Evolutionary conservation across 2,329 filamentous ascomycete genomes (phyloP).

Genomic region (Lachnellula suecica): DNA sequence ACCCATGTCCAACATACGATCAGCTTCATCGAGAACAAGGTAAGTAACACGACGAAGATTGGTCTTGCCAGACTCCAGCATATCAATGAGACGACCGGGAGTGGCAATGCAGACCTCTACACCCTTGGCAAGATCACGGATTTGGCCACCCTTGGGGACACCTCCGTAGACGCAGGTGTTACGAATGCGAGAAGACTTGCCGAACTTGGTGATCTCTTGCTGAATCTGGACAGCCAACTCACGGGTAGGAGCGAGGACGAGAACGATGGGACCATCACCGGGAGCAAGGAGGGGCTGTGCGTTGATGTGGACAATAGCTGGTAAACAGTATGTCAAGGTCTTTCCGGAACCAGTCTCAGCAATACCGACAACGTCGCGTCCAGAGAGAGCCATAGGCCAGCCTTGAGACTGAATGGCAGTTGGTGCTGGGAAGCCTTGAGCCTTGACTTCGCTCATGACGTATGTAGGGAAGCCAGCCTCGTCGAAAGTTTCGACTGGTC

Average conservation of each 20-base stretch:
- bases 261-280: slow-evolving; percentile 93
- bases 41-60: slow-evolving; percentile 98
- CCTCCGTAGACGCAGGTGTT: slow-evolving; percentile 99
- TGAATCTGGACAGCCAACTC: slow-evolving; percentile 99
- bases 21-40: slow-evolving; percentile 96
- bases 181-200: slow-evolving; percentile 94
- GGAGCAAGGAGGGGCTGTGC: slow-evolving; percentile 94
- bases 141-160: slow-evolving; percentile 96
- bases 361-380: slow-evolving; percentile 97
- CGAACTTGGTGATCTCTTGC: slow-evolving; percentile 97
- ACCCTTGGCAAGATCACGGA: slow-evolving; percentile 89
- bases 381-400: slow-evolving; percentile 98
- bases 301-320: slow-evolving; percentile 99
- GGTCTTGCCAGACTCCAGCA: slow-evolving; percentile 97
- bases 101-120: slow-evolving; percentile 99
- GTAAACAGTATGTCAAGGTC: slow-evolving; percentile 96
- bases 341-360: slow-evolving; percentile 99
- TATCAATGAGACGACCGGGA: slow-evolving; percentile 95
- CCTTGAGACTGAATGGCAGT: slow-evolving; percentile 98
- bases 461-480: slow-evolving; percentile 96
- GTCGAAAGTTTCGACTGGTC: slow-evolving; percentile 95
- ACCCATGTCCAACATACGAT: slow-evolving; percentile 99
- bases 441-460: slow-evolving; percentile 98
- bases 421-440: slow-evolving; percentile 89
- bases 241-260: slow-evolving; percentile 94